A percentile compares a stretch with the other conserved stretches of the same genome.
Conservation (phyloP, 179 eudicot genomes). For the Pouteria campechiana region DNA sequence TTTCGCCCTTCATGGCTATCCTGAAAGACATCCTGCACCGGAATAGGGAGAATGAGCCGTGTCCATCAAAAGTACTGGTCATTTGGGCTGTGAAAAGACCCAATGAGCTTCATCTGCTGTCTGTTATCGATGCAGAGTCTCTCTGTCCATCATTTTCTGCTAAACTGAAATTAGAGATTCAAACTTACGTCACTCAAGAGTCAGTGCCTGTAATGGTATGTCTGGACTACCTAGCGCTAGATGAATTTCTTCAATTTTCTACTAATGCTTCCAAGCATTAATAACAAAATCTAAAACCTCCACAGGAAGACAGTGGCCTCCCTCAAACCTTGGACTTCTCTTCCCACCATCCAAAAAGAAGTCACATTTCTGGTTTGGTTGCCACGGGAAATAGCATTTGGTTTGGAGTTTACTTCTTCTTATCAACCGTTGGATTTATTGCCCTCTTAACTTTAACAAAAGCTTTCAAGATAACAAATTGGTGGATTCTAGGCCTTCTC, state of each 20-base stretch:
- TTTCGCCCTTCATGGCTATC: conserved; percentile 82
- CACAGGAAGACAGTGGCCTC: conserved; percentile 66
- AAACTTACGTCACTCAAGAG: conserved; percentile 75
- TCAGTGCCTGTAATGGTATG: conserved; percentile 62
- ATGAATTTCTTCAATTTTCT: neutral
- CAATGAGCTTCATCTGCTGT: conserved; percentile 66
- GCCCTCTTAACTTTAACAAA: conserved; percentile 36
- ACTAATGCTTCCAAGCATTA: too few species aligned
- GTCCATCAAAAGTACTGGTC: conserved; percentile 53
- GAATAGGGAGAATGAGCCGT: conserved; percentile 48
- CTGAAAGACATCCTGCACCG: conserved; percentile 76
- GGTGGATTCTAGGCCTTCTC: conserved; percentile 91
- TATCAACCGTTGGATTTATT: conserved; percentile 58
- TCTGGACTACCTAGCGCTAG: neutral
- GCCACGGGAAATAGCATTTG: conserved; percentile 80
- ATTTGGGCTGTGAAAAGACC: conserved; percentile 87
- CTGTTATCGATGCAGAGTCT: conserved; percentile 46
- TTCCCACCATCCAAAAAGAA: conserved; percentile 9
- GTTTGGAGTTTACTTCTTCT: conserved; percentile 62
- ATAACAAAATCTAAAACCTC: too few species aligned
- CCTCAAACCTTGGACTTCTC: conserved; percentile 15
- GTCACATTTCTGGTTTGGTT: conserved; percentile 56
- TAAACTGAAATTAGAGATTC: conserved; percentile 63
- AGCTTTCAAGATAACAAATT: conserved; percentile 15
- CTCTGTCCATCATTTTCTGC: conserved; percentile 47